Conservation (phyloP, 2,329 filamentous ascomycete species). For the Alternaria triticimaculans region DNA sequence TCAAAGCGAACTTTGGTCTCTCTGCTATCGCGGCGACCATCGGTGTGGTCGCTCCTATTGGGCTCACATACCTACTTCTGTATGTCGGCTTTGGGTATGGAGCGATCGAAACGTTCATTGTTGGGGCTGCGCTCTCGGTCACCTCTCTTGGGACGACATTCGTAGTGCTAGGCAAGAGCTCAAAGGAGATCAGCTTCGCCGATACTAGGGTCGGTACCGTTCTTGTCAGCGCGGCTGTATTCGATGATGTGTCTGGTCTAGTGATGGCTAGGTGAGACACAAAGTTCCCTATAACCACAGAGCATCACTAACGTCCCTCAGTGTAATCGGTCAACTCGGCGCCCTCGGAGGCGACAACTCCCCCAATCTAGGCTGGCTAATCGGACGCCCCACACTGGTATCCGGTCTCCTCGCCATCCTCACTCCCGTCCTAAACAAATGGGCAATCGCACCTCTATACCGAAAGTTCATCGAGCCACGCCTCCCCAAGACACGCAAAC, state of each 20-base stretch:
- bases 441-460: conserved; percentile 43
- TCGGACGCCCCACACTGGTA: conserved; percentile 34
- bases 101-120: conserved; percentile 35
- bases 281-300: neutral
- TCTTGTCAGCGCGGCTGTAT: neutral
- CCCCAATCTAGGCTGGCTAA: conserved; percentile 27
- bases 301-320: conserved; percentile 53
- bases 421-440: conserved; percentile 38
- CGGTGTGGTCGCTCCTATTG: neutral
- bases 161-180: conserved; percentile 42
- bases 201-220: conserved; percentile 55
- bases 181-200: conserved; percentile 48
- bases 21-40: neutral
- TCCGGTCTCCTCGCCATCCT: conserved; percentile 22
- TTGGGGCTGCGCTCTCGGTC: conserved; percentile 34
- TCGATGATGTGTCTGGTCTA: neutral
- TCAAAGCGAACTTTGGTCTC: conserved; percentile 55
- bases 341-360: conserved; percentile 11
- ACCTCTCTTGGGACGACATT: conserved; percentile 42
- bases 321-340: conserved; percentile 35
- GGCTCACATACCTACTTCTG: conserved; percentile 48
- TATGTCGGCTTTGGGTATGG: conserved; percentile 54
- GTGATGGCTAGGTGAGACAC: neutral
- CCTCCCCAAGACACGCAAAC: conserved; percentile 24
- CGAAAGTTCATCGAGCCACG: conserved; percentile 17